These are phyloP conservation scores for Baudoinia panamericana DNA, from an alignment of 495 filamentous ascomycete species.

Conservation along the genomic window DNA sequence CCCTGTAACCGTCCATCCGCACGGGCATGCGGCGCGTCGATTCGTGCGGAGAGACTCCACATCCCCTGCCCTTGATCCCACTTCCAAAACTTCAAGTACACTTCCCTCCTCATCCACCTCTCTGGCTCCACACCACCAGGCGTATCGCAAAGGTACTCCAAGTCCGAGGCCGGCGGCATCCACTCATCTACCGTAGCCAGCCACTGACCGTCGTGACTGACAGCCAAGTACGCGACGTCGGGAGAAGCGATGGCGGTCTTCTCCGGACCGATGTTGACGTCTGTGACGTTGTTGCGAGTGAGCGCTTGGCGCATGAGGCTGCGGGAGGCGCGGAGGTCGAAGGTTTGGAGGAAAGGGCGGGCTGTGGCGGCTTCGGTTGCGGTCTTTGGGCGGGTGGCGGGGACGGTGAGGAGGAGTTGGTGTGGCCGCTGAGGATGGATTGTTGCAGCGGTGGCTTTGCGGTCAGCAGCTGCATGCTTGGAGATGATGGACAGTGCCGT, in stretches of 20 bases:
- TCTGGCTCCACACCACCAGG: conserved; percentile 34
- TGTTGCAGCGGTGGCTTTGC: conserved; percentile 25
- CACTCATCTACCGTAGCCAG: conserved; percentile 85
- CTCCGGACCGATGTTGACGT: conserved; percentile 57
- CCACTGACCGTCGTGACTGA: conserved; percentile 75
- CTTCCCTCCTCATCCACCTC: conserved; percentile 43
- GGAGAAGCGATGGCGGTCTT: conserved; percentile 57
- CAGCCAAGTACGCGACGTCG: conserved; percentile 53
- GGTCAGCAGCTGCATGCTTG: not conserved
- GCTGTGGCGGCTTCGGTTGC: not conserved
- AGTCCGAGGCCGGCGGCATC: conserved; percentile 54
- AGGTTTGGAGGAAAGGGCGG: conserved; percentile 56
- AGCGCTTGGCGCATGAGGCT: conserved; percentile 75
- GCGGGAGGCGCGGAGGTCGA: conserved; percentile 58
- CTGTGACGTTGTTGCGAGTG: conserved; percentile 74
- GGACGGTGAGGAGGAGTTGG: conserved; percentile 49
- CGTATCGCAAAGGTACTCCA: conserved; percentile 38
- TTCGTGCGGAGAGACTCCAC: conserved; percentile 65
- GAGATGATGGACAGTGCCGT: not conserved
- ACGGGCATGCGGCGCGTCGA: conserved; percentile 66
- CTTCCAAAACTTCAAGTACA: conserved; percentile 83
- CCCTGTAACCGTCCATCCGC: conserved; percentile 20
- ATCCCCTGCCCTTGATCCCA: conserved; percentile 47
- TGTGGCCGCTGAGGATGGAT: conserved; percentile 44
- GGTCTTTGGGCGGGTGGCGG: conserved; percentile 32